Evolutionary conservation across 495 filamentous ascomycete species (phyloP).

Genomic region (Evernia prunastri): DNA sequence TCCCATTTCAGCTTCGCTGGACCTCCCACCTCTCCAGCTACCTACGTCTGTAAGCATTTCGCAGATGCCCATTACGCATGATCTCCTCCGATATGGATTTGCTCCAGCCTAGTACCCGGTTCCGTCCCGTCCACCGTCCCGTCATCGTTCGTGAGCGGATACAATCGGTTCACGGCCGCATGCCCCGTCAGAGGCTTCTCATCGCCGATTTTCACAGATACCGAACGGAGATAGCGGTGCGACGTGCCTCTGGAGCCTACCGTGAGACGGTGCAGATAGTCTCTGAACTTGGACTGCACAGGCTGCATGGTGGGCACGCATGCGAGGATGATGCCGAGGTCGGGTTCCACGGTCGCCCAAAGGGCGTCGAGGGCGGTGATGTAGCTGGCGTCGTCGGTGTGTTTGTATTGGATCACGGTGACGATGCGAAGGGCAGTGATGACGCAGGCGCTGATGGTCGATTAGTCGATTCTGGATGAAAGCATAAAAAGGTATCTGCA

Average conservation of each 20-base stretch:
- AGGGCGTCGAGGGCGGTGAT: neutral
- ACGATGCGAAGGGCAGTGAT: neutral
- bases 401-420: neutral
- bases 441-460: neutral
- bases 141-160: neutral
- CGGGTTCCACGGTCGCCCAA: neutral
- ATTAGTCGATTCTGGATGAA: neutral
- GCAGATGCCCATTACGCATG: neutral
- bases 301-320: neutral
- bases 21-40: neutral
- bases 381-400: neutral
- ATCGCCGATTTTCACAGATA: neutral
- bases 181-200: neutral
- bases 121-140: neutral
- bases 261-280: neutral
- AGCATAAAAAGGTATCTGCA: neutral
- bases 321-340: neutral
- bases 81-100: neutral
- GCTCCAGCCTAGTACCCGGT: neutral
- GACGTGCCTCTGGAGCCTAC: neutral
- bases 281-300: neutral
- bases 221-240: neutral
- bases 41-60: neutral
- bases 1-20: no score
- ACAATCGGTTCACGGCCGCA: neutral